Evolutionary conservation across 192 early-diverging fungal species (phyloP), one percentile per base, ranked within the genome.

Genomic region (Backusella psychrophila): DNA sequence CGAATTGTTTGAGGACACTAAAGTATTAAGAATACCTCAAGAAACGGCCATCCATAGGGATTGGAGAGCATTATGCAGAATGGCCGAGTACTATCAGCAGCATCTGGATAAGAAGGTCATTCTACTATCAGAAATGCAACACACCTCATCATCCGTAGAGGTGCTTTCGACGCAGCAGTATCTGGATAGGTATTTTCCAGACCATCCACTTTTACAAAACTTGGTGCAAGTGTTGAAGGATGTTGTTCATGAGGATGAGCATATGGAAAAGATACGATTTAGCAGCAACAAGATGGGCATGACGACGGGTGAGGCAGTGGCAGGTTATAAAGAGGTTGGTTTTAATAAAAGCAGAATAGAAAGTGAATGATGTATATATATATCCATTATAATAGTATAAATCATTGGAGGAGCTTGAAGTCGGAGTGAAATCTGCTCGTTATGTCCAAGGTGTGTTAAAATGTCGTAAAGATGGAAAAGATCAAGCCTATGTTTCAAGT

Each of bases 81-180:
- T 84, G 1, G 92, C 88, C 3, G 44, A 63, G 11, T 94, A 92
- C 91, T 93, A 91, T 76, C 74, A 78, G 0, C 56, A 77, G 2
- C 93, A 94, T 73, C 46, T 92, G 41, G 66, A 73, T 0, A 77
- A 69, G 7, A 66, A 75, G 12, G 84, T 89, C 35, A 81, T 90
- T 46, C n/a, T 89, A 29, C 77, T 89, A 1, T 87, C 80, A 15
- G 88, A 87, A 66, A 44, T 44, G 42, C 11, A 36, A 14, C 52
- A 12, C 12, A 65, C 9, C 1, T 41, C 31, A 29, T 49, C 56
- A 19, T 1, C 33, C 23, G 42, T 33, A 46, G 59, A 83, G 46
- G 75, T 87, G 1, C 87, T 69, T 23, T 85, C 69, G 31, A 75
- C 90, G 14, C 77, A 81, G 46, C 75, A 81, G 15, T 86, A 85